A percentile compares a stretch with the other conserved stretches of the same genome.
phyloP scores from a whole-genome alignment of 164 flowering plant species.

The Echeveria elegans region DNA sequence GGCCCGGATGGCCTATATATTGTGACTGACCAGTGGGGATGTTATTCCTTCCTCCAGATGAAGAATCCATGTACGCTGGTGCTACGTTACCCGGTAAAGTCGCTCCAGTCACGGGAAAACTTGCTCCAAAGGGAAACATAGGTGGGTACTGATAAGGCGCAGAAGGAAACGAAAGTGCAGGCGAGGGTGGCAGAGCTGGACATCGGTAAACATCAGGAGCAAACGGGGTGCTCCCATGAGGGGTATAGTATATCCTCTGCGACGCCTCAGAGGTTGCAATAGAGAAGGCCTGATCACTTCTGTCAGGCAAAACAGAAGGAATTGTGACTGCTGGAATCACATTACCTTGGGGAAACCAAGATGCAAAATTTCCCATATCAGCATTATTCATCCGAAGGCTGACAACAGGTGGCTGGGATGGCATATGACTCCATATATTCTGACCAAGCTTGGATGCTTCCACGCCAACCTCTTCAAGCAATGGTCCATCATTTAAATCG shows the following conservation, averaged over 20 bases:
- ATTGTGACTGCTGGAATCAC: not conserved
- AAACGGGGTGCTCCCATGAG: slow-evolving; percentile 36
- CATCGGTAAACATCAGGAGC: slow-evolving; percentile 56
- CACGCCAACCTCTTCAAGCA: slow-evolving; percentile 39
- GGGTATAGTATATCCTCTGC: slow-evolving; percentile 44
- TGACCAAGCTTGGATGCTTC: slow-evolving; percentile 34
- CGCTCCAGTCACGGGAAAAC: slow-evolving; percentile 55
- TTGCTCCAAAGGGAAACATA: slow-evolving; percentile 53
- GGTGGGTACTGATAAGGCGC: slow-evolving; percentile 57
- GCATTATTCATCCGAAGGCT: slow-evolving; percentile 39
- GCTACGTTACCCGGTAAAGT: slow-evolving; percentile 42
- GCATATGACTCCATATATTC: slow-evolving; percentile 23
- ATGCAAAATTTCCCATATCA: not conserved
- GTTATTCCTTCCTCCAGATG: slow-evolving; percentile 42
- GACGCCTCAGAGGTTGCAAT: slow-evolving; percentile 42
- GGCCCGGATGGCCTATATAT: slow-evolving; percentile 39
- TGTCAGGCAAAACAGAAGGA: slow-evolving; percentile 25
- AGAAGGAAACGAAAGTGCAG: slow-evolving; percentile 49
- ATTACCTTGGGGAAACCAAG: not conserved
- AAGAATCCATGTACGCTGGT: slow-evolving; percentile 45
- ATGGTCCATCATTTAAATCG: slow-evolving; percentile 85
- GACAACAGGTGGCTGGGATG: slow-evolving; percentile 25
- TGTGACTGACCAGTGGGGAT: slow-evolving; percentile 47
- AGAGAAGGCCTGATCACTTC: slow-evolving; percentile 50
- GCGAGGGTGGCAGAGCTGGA: slow-evolving; percentile 68